A percentile compares a stretch with the other conserved stretches of the same genome.
phyloP scores from a whole-genome alignment of 2,329 filamentous ascomycete species.

The Venturia aucupariae region DNA sequence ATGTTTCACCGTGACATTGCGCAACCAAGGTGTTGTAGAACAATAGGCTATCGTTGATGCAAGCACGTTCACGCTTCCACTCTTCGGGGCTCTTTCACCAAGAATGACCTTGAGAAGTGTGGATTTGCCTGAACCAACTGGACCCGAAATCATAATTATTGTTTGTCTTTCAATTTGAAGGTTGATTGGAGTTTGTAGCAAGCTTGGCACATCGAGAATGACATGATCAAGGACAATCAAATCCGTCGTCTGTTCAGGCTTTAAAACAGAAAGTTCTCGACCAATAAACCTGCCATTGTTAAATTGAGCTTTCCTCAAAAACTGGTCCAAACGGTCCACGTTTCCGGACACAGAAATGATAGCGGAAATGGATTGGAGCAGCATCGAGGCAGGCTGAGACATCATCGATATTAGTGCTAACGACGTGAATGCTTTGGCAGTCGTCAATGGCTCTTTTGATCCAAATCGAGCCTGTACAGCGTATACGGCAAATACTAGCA shows the following conservation, averaged over 20 bases:
- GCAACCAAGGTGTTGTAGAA: conserved; percentile 11
- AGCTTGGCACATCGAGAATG: not conserved
- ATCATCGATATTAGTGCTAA: not conserved
- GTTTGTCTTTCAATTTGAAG: not conserved
- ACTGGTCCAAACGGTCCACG: not conserved
- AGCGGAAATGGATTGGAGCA: not conserved
- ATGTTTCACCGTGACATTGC: conserved; percentile 7
- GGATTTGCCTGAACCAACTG: conserved; percentile 18
- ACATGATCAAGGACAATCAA: not conserved
- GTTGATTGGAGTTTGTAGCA: not conserved
- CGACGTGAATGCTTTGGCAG: conserved; percentile 5
- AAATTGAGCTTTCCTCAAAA: conserved; percentile 1
- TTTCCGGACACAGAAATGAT: not conserved
- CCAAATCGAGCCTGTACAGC: not conserved
- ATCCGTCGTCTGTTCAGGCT: not conserved
- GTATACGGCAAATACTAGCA: conserved; percentile 5
- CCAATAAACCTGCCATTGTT: too few species aligned
- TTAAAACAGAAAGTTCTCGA: too few species aligned
- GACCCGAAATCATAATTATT: conserved; percentile 18
- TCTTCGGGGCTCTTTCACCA: conserved; percentile 13
- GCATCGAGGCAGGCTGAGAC: not conserved
- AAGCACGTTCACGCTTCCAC: not conserved
- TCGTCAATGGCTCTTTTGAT: not conserved
- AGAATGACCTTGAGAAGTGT: conserved; percentile 17
- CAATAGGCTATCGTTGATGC: conserved; percentile 3